Conservation (phyloP, 257 asterid species). For the Cordia subcordata region DNA sequence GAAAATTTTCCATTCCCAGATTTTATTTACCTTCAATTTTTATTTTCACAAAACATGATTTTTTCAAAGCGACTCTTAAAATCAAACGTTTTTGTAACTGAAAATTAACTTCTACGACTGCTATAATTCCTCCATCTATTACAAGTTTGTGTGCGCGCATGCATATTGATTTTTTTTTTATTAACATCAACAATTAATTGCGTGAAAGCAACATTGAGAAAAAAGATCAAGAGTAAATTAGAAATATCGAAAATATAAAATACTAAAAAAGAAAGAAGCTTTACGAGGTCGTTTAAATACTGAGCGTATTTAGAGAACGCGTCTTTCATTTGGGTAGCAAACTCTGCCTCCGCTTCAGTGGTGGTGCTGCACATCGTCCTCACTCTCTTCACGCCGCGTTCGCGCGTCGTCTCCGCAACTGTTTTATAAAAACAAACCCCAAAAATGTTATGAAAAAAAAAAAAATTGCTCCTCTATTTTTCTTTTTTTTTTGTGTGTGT, state of each 20-base stretch:
- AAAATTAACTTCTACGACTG: too few relatives aligned
- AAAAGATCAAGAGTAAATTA: not conserved
- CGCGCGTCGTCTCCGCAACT: slow-evolving; percentile 44
- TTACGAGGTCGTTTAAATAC: slow-evolving; percentile 68
- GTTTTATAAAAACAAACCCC: slow-evolving; percentile 34
- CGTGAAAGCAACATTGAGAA: not conserved
- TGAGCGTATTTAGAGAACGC: slow-evolving; percentile 62
- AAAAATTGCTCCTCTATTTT: too few relatives aligned
- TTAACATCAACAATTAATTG: too few relatives aligned
- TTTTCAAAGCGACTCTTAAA: too few relatives aligned
- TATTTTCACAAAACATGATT: too few relatives aligned
- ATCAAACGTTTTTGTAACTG: too few relatives aligned
- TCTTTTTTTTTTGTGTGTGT: not conserved
- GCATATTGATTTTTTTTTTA: too few relatives aligned
- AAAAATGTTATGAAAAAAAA: not conserved
- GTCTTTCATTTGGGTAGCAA: slow-evolving; percentile 44
- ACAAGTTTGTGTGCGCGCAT: too few relatives aligned
- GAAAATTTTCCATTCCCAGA: not conserved
- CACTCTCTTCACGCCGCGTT: slow-evolving; percentile 44
- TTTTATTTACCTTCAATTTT: too few relatives aligned
- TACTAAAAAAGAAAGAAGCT: slow-evolving; percentile 2
- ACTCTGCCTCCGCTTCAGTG: slow-evolving; percentile 22
- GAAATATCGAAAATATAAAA: not conserved
- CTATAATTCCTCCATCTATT: not conserved
- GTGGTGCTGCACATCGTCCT: slow-evolving; percentile 37